phyloP scores from a whole-genome alignment of 1,284 basidiomycete species.

The Gomphus bonarii region DNA sequence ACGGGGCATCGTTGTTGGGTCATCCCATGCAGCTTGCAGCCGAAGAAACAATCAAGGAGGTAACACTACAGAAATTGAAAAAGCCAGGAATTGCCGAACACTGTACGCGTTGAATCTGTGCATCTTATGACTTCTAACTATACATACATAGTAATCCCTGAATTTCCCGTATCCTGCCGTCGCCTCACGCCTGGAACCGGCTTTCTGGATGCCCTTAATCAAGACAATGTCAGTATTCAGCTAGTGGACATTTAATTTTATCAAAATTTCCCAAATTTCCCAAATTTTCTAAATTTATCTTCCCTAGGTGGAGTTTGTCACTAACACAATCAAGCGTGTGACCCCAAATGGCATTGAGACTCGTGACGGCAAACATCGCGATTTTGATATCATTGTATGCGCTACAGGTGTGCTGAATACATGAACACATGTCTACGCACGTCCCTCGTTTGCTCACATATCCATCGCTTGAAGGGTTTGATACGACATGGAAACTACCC shows the following conservation, averaged over 20 bases:
- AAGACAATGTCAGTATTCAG: conserved; percentile 39
- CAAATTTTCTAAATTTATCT: not conserved
- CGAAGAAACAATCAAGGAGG: conserved; percentile 30
- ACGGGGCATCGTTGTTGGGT: conserved; percentile 34
- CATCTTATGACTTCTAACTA: not conserved
- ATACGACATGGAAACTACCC: conserved; percentile 38
- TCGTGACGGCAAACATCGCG: conserved; percentile 33
- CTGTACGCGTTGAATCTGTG: conserved; percentile 24
- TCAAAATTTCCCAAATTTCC: not conserved
- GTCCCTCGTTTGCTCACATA: not conserved
- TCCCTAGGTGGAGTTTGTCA: not conserved
- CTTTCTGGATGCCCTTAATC: conserved; percentile 51
- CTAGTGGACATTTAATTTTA: not conserved
- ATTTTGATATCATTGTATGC: conserved; percentile 40
- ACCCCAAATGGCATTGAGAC: conserved; percentile 46
- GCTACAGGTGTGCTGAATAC: conserved; percentile 33
- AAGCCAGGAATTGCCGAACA: conserved; percentile 51
- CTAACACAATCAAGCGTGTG: conserved; percentile 35
- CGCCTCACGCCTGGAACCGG: conserved; percentile 56
- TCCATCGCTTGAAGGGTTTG: conserved; percentile 30
- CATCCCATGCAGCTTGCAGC: conserved; percentile 32
- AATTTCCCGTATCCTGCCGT: conserved; percentile 46
- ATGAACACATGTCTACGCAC: not conserved
- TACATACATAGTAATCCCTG: conserved; percentile 37
- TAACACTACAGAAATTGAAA: conserved; percentile 37